Evolutionary conservation across 1,139 yeast species (phyloP).

Genomic region (Debaryomyces subglobosus): DNA sequence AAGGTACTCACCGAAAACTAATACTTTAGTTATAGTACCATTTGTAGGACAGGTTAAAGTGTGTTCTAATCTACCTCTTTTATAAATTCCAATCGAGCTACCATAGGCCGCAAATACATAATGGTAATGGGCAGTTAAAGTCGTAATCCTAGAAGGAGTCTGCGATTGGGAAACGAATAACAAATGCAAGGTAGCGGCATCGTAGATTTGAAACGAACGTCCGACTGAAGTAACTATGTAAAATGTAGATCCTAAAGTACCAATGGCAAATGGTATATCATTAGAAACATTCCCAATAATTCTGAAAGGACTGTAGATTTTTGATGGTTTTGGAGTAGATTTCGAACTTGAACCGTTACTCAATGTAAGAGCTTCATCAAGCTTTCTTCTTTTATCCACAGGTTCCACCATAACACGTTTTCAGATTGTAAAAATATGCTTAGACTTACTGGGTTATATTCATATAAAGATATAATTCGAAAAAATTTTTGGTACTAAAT

Average conservation of each 20-base stretch:
- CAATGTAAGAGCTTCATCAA: slow-evolving; percentile 11
- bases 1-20: slow-evolving; percentile 79
- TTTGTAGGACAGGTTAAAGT: slow-evolving; percentile 43
- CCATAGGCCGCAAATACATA: slow-evolving; percentile 81
- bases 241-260: slow-evolving; percentile 85
- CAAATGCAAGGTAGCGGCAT: slow-evolving; percentile 84
- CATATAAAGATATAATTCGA: slow-evolving; percentile 5
- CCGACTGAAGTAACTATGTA: slow-evolving; percentile 92
- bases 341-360: slow-evolving; percentile 1
- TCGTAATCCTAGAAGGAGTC: slow-evolving; percentile 68
- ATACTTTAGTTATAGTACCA: slow-evolving; percentile 49
- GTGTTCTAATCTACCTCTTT: slow-evolving; percentile 76
- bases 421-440: background rate
- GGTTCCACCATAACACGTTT: slow-evolving; percentile 30
- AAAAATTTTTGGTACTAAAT: slow-evolving; percentile 8
- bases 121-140: slow-evolving; percentile 81
- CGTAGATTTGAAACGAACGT: slow-evolving; percentile 86
- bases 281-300: slow-evolving; percentile 72
- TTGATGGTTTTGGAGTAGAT: slow-evolving; percentile 24
- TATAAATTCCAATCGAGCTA: slow-evolving; percentile 72
- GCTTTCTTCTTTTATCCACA: slow-evolving; percentile 36
- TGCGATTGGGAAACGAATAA: slow-evolving; percentile 85
- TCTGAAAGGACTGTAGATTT: slow-evolving; percentile 49
- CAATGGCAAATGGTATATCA: slow-evolving; percentile 82
- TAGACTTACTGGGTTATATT: background rate